These are phyloP conservation scores for Cardamine occulta DNA, from an alignment of 345 rosid species.

Conservation along the genomic window DNA sequence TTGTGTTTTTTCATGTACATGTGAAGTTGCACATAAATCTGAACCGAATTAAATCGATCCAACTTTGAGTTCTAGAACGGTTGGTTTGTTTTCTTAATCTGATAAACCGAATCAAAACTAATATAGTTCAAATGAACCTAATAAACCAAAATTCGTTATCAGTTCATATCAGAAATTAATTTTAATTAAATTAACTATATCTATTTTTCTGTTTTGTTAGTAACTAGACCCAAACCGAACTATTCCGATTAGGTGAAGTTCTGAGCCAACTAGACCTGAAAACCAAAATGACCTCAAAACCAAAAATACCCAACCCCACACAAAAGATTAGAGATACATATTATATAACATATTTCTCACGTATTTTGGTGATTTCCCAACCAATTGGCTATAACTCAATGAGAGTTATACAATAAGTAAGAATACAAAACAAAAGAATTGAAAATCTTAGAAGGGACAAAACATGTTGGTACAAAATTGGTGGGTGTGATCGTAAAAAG, in stretches of 20 bases:
- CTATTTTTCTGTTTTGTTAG: neutral
- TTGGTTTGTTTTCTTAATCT: neutral
- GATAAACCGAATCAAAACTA: neutral
- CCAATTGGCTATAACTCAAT: conserved; percentile 33
- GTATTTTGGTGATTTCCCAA: conserved; percentile 32
- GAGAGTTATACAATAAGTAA: conserved; percentile 16
- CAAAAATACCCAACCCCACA: neutral
- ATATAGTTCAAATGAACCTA: neutral
- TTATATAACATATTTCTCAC: neutral
- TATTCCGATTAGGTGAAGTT: neutral
- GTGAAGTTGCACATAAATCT: neutral
- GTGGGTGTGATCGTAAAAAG: conserved; percentile 33
- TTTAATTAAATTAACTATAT: neutral
- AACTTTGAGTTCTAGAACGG: neutral
- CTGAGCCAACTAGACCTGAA: neutral
- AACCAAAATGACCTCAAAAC: neutral
- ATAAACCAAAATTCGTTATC: neutral
- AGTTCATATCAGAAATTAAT: neutral
- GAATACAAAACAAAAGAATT: conserved; percentile 2
- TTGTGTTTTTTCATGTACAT: neutral
- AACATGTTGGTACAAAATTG: conserved; percentile 37
- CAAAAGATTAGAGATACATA: conserved; percentile 2
- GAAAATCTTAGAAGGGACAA: conserved; percentile 30
- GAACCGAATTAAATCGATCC: neutral
- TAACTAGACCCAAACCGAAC: neutral